These are phyloP conservation scores for Malassezia sympodialis DNA, from an alignment of 1,284 basidiomycete genomes.

Conservation along the genomic window DNA sequence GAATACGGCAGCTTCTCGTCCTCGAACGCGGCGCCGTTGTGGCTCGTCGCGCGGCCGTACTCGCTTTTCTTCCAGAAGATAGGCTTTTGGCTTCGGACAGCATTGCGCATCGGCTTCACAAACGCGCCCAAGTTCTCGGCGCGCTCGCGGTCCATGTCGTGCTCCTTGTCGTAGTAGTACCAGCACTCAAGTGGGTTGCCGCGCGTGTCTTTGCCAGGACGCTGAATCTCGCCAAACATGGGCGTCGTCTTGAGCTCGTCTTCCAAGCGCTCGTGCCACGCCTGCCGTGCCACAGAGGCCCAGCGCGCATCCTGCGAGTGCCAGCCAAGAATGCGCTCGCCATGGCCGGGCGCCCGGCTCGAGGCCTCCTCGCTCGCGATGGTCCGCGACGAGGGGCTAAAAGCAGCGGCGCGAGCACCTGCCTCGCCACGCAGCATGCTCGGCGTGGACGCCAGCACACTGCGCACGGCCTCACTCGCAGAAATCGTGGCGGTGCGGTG, in stretches of 20 bases:
- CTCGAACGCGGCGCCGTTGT: not conserved
- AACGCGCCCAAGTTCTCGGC: slow-evolving; percentile 40
- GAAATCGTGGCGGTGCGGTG: slow-evolving; percentile 47
- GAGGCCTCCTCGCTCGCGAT: not conserved
- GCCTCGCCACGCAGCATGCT: slow-evolving; percentile 40
- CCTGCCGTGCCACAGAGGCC: slow-evolving; percentile 29
- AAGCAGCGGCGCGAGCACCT: slow-evolving; percentile 27
- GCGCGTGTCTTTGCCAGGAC: slow-evolving; percentile 40
- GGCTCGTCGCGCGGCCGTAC: slow-evolving; percentile 21
- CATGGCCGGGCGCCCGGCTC: slow-evolving; percentile 20
- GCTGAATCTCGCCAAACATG: slow-evolving; percentile 44
- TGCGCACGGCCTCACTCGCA: slow-evolving; percentile 37
- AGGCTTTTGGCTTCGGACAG: slow-evolving; percentile 43
- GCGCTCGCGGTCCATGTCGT: slow-evolving; percentile 38
- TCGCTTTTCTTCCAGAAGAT: slow-evolving; percentile 46
- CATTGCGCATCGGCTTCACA: slow-evolving; percentile 45
- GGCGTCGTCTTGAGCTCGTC: slow-evolving; percentile 29
- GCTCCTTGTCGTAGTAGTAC: slow-evolving; percentile 46
- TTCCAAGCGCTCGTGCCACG: slow-evolving; percentile 42
- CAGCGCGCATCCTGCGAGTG: slow-evolving; percentile 19
- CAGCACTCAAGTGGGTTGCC: slow-evolving; percentile 45
- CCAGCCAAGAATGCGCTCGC: slow-evolving; percentile 28
- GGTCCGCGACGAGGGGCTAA: slow-evolving; percentile 25
- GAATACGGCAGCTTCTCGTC: slow-evolving; percentile 17
- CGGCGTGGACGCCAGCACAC: slow-evolving; percentile 35